phyloP scores from a whole-genome alignment of 2,329 filamentous ascomycete species.

The Sphaerulina musiva region DNA sequence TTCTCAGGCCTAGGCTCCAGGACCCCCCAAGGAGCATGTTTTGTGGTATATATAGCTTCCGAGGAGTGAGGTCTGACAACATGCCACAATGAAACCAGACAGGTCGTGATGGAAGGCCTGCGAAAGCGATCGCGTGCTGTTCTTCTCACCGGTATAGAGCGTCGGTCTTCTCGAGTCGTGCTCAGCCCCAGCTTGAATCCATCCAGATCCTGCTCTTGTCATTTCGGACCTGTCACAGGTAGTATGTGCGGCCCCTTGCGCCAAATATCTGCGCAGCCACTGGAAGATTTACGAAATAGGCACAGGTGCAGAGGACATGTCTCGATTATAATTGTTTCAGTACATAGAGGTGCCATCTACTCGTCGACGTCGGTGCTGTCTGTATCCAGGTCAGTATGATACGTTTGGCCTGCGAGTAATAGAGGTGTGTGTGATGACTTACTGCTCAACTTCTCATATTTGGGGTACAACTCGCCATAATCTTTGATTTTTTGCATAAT shows the following conservation, averaged over 20 bases:
- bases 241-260: not conserved
- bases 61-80: too few relatives aligned
- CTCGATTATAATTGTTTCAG: not conserved
- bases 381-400: not conserved
- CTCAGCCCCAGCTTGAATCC: not conserved
- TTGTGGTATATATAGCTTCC: too few relatives aligned
- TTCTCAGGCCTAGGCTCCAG: too few relatives aligned
- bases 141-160: not conserved
- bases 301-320: not conserved
- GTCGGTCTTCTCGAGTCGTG: not conserved
- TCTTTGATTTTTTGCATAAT: constrained; percentile 48
- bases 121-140: not conserved
- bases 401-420: not conserved
- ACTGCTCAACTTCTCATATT: constrained; percentile 37
- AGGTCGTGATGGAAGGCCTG: too few relatives aligned
- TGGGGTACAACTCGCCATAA: constrained; percentile 44
- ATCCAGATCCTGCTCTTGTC: not conserved
- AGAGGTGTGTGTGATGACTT: not conserved
- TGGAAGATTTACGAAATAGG: not conserved
- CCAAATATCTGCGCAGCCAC: not conserved
- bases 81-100: too few relatives aligned
- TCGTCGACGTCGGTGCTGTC: constrained; percentile 6
- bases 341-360: not conserved
- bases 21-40: too few relatives aligned
- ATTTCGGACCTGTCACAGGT: too few relatives aligned